Evolutionary conservation across 2,329 filamentous ascomycete species (phyloP), one percentile per base, ranked within the genome.

Genomic region (Escovopsis sp.): DNA sequence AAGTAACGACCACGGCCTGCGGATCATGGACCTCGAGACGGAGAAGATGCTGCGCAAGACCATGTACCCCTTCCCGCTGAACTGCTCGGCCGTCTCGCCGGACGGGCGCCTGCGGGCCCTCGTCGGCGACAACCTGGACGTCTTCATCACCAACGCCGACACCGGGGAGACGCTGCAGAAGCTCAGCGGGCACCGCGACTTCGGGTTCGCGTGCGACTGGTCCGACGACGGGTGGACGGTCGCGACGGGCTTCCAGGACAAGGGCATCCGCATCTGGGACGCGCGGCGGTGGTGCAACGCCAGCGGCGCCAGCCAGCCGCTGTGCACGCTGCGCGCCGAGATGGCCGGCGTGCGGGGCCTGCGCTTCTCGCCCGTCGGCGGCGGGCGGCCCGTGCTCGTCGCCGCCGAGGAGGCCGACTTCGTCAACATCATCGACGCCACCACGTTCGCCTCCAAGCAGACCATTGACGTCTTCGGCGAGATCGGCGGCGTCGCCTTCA

Each of bases 131-230:
- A 67, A 70, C 45, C 63, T 67, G 44, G 69, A 81, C 34, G 75
- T 80, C 0, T 63, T 80, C 40, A 82, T 89, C 53, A 73, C 75
- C 12, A 73, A 84, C 47, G 77, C 82, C 10, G 81, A 85, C 43
- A 77, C 72, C 11, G 77, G 81, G 12, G 62, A 70, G 45, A 66
- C 65, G 43, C 68, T 72, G 48, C 68, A 80, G 49, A 61, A 64
- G 26, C 69, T 88, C 2, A 59, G 64, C 4, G 78, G 80, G 2
- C 82, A 86, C 53, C 67, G 66, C 12, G 82, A 87, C 53, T 82
- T 72, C 50, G 81, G 77, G 2, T 89, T 88, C 53, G 77, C 83
- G 2, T 86, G 81, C 53, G 83, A 81, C 49, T 89, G 84, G 84
- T 80, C 82, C 15, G 77, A 82, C 42, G 80, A 88, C 55, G 83